Evolutionary conservation across 2,329 filamentous ascomycete genomes (phyloP).

Genomic region (Hypoxylon sp.): DNA sequence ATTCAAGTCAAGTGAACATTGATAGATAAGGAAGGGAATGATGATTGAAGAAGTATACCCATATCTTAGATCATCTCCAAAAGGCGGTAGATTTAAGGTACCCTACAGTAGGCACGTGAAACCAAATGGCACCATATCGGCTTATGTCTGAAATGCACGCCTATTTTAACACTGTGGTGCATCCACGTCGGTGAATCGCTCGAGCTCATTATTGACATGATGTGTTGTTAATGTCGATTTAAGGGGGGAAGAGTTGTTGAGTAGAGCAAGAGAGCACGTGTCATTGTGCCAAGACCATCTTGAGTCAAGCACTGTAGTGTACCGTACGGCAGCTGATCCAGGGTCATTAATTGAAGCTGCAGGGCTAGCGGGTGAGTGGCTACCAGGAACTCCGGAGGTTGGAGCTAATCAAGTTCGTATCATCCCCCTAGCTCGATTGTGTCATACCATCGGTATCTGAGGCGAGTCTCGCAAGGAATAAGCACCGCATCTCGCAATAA

Average conservation of each 20-base stretch:
- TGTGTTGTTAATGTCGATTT: conserved; percentile 16
- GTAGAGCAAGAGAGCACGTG: conserved; percentile 40
- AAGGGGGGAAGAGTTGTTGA: conserved; percentile 27
- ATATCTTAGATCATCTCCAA: conserved; percentile 13
- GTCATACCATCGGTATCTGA: conserved; percentile 44
- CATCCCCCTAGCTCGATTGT: conserved; percentile 39
- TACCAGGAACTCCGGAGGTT: conserved; percentile 24
- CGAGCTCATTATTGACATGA: conserved; percentile 14
- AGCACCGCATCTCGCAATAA: conserved; percentile 8
- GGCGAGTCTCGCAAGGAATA: conserved; percentile 26
- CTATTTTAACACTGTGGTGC: conserved; percentile 1
- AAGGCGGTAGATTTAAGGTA: conserved; percentile 14
- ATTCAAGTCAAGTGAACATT: conserved; percentile 30
- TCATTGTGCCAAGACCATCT: conserved; percentile 22
- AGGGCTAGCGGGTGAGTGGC: conserved; percentile 36
- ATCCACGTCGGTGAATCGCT: conserved; percentile 14
- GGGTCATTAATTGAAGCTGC: conserved; percentile 28
- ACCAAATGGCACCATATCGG: not conserved
- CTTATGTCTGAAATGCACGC: not conserved
- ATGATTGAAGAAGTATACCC: not conserved
- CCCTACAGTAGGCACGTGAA: not conserved
- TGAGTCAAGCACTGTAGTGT: conserved; percentile 35
- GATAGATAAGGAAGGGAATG: not conserved
- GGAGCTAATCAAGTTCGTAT: conserved; percentile 33
- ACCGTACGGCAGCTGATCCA: conserved; percentile 29